phyloP scores from a whole-genome alignment of 495 filamentous ascomycete genomes.

The Cercophora samala region DNA sequence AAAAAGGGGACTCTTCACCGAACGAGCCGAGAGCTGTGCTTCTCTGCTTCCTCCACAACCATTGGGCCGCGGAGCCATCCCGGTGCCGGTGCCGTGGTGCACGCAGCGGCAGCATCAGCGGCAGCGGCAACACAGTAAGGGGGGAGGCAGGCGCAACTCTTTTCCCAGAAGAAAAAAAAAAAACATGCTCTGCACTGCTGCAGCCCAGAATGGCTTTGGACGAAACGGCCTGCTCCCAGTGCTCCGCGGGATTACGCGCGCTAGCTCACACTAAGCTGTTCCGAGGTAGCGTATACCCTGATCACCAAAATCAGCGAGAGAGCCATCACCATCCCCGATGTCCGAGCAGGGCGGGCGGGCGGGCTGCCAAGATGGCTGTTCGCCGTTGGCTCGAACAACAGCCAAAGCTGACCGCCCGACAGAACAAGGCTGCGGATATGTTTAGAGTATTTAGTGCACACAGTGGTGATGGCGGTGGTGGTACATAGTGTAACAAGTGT shows the following conservation, averaged over 20 bases:
- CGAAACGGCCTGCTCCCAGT: background rate
- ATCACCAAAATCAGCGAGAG: too few species aligned
- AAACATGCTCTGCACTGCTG: background rate
- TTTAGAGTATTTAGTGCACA: too few species aligned
- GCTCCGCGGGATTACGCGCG: background rate
- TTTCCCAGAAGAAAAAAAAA: too few species aligned
- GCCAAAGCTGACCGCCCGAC: constrained; percentile 15
- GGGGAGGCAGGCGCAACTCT: too few species aligned
- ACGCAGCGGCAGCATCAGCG: background rate
- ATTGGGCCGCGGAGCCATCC: background rate
- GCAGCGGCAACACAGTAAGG: background rate
- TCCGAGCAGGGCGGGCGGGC: background rate
- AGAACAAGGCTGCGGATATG: too few species aligned
- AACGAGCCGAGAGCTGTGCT: background rate
- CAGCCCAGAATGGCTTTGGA: background rate
- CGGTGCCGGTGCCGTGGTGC: background rate
- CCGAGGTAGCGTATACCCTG: background rate
- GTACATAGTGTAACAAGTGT: background rate
- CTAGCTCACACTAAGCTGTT: background rate
- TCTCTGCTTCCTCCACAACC: too few species aligned
- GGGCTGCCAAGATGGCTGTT: constrained; percentile 16
- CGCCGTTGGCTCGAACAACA: background rate
- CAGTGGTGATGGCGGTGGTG: too few species aligned
- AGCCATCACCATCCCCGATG: too few species aligned
- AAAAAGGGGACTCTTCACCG: background rate